Conservation (phyloP, 1,139 yeast genomes). For the Pichia sp. region DNA sequence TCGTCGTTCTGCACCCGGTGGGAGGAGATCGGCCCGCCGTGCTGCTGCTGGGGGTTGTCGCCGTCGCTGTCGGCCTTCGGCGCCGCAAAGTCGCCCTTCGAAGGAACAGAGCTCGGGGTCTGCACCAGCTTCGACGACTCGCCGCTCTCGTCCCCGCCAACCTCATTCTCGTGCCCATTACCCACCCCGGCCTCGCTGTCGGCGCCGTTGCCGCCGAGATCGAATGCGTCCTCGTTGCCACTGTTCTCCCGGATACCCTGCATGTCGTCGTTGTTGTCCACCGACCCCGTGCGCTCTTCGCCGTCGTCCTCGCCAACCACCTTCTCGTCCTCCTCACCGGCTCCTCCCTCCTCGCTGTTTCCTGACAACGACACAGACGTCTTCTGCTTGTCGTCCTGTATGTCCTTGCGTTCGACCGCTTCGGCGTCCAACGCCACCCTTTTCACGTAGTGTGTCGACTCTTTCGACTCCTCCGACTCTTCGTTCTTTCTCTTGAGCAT, state of each 20-base stretch:
- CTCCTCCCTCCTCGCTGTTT: background rate
- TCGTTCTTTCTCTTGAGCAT: conserved; percentile 71
- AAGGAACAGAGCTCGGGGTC: conserved; percentile 16
- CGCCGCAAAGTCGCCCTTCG: conserved; percentile 12
- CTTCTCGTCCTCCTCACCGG: background rate
- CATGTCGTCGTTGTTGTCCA: background rate
- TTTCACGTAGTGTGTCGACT: conserved; percentile 37
- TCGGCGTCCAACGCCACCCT: conserved; percentile 70
- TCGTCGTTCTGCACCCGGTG: conserved; percentile 42
- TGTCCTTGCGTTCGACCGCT: conserved; percentile 31
- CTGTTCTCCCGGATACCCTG: background rate
- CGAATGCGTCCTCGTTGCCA: background rate
- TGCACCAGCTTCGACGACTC: background rate
- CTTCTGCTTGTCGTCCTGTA: conserved; percentile 38
- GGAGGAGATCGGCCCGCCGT: conserved; percentile 26
- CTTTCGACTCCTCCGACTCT: conserved; percentile 34
- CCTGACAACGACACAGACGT: conserved; percentile 37
- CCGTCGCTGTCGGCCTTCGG: background rate
- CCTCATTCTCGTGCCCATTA: background rate
- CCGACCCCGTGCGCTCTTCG: background rate
- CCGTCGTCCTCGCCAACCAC: too few relatives aligned
- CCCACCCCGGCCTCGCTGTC: background rate
- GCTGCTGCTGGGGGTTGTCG: conserved; percentile 10
- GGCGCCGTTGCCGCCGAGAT: background rate
- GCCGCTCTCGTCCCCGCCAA: background rate